Evolutionary conservation across 768 basidiomycete genomes (phyloP).

Genomic region (Xerocomellus intermedius): DNA sequence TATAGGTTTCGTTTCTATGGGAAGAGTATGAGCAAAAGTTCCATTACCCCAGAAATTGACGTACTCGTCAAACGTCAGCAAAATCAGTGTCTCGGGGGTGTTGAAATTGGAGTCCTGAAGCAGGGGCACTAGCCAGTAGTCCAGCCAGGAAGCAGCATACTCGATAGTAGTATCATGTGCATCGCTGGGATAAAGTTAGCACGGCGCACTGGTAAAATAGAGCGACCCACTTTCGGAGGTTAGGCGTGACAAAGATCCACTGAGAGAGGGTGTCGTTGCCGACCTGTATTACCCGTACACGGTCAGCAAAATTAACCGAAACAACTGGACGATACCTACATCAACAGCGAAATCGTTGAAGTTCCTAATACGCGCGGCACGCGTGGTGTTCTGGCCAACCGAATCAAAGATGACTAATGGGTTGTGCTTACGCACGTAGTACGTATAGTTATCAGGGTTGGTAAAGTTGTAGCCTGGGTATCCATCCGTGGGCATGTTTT

Average conservation of each 20-base stretch:
- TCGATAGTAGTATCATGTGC: constrained; percentile 58
- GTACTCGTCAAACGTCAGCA: constrained; percentile 65
- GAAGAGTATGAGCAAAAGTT: background rate
- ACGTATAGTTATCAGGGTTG: constrained; percentile 39
- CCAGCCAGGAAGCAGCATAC: constrained; percentile 46
- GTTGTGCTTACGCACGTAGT: constrained; percentile 58
- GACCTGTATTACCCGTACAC: constrained; percentile 9
- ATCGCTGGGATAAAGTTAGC: constrained; percentile 40
- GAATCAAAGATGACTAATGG: constrained; percentile 53
- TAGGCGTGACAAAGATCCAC: constrained; percentile 64
- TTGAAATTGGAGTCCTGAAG: constrained; percentile 54
- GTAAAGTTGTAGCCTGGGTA: constrained; percentile 40
- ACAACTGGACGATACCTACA: constrained; percentile 23
- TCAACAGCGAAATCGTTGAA: constrained; percentile 64
- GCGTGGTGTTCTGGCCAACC: constrained; percentile 40
- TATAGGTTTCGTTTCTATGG: constrained; percentile 28
- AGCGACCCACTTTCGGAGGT: constrained; percentile 37
- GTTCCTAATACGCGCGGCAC: constrained; percentile 49
- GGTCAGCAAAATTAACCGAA: background rate
- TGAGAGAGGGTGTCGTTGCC: constrained; percentile 49
- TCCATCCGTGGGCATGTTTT: constrained; percentile 53
- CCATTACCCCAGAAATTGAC: constrained; percentile 16
- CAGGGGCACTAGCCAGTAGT: constrained; percentile 51
- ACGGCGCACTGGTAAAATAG: background rate
- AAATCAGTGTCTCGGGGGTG: constrained; percentile 50